Evolutionary conservation across 352 stramenopile genomes (phyloP).

Genomic region (Phytophthora rubi): DNA sequence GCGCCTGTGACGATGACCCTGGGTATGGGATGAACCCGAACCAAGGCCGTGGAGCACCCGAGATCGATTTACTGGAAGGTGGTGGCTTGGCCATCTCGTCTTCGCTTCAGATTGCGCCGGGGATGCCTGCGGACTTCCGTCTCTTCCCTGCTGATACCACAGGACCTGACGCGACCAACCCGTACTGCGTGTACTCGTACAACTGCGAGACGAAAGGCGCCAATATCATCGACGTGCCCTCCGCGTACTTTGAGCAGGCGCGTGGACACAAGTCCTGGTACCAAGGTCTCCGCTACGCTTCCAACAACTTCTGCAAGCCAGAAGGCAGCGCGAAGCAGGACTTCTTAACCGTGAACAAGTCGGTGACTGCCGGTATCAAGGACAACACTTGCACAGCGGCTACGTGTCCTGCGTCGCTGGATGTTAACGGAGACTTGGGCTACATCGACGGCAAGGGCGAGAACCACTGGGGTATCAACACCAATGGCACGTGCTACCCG

Average conservation of each 20-base stretch:
- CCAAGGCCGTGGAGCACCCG: slow-evolving; percentile 86
- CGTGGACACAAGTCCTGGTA: slow-evolving; percentile 65
- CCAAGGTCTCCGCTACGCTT: slow-evolving; percentile 56
- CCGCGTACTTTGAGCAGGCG: slow-evolving; percentile 40
- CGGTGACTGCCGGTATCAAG: slow-evolving; percentile 37
- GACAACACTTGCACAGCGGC: slow-evolving; percentile 48
- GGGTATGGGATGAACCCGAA: slow-evolving; percentile 90
- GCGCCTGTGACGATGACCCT: slow-evolving; percentile 86
- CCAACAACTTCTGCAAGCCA: slow-evolving; percentile 51
- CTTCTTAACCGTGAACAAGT: slow-evolving; percentile 36
- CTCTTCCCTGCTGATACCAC: slow-evolving; percentile 52
- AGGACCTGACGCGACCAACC: slow-evolving; percentile 30
- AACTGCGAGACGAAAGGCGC: slow-evolving; percentile 58
- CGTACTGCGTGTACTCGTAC: slow-evolving; percentile 56
- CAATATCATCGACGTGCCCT: slow-evolving; percentile 57
- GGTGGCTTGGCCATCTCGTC: slow-evolving; percentile 82
- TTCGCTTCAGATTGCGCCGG: slow-evolving; percentile 88
- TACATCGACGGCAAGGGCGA: slow-evolving; percentile 43
- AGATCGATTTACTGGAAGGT: slow-evolving; percentile 95
- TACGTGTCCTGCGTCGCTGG: slow-evolving; percentile 47
- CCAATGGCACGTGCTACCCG: slow-evolving; percentile 66
- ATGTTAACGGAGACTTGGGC: slow-evolving; percentile 49
- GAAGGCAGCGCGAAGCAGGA: slow-evolving; percentile 33
- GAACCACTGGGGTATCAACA: slow-evolving; percentile 67
- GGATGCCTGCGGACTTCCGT: slow-evolving; percentile 66